Percentiles rank a stretch among this genome's conserved stretches.
Evolutionary conservation across 768 basidiomycete species (phyloP).

Genomic region (Agaricus sinodeliciosus): DNA sequence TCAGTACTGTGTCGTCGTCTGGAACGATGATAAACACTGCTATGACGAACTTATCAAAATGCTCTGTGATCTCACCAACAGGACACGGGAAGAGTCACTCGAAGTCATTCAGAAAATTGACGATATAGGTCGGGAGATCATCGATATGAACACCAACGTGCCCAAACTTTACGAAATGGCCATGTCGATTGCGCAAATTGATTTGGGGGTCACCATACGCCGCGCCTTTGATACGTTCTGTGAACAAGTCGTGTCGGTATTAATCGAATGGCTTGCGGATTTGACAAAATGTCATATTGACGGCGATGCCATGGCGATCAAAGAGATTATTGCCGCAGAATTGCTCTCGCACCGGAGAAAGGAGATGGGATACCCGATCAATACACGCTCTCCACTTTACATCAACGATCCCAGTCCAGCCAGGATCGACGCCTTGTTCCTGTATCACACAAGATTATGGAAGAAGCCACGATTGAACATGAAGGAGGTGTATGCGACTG

Average conservation of each 20-base stretch:
- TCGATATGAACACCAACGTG: conserved; percentile 62
- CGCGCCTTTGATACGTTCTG: conserved; percentile 83
- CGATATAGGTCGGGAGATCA: conserved; percentile 73
- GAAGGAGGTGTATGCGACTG: conserved; percentile 76
- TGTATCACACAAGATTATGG: conserved; percentile 83
- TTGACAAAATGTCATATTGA: conserved; percentile 68
- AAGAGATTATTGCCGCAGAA: conserved; percentile 68
- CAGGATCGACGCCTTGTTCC: conserved; percentile 66
- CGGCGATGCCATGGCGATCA: conserved; percentile 57
- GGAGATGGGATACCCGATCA: conserved; percentile 24
- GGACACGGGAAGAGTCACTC: conserved; percentile 50
- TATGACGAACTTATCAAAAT: conserved; percentile 81
- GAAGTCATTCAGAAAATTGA: conserved; percentile 59
- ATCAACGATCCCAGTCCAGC: conserved; percentile 46
- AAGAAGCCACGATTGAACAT: conserved; percentile 74
- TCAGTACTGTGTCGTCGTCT: conserved; percentile 76
- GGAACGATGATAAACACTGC: conserved; percentile 98
- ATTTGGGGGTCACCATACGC: conserved; percentile 86
- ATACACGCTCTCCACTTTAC: conserved; percentile 26
- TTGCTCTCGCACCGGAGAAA: conserved; percentile 55
- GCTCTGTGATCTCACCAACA: conserved; percentile 49
- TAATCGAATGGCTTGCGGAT: conserved; percentile 84
- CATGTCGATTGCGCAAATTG: conserved; percentile 76
- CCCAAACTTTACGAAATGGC: conserved; percentile 67
- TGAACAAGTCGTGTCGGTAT: conserved; percentile 76